These are phyloP conservation scores for Gaertneriomyces sp. DNA, from an alignment of 192 early-diverging fungal species.

Conservation along the genomic window DNA sequence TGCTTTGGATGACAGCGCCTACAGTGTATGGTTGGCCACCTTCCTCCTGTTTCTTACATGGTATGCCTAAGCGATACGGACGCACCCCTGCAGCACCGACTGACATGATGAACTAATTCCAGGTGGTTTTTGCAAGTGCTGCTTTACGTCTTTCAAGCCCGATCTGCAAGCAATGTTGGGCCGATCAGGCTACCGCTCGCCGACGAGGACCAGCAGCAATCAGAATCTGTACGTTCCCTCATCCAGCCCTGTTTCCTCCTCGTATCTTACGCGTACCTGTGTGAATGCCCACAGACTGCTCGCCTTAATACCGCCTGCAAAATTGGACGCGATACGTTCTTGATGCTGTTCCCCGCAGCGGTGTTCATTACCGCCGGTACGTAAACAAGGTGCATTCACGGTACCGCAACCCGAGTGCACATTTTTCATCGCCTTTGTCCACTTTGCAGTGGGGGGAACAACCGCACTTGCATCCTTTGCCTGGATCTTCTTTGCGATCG, in stretches of 20 bases:
- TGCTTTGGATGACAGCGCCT: conserved; percentile 4
- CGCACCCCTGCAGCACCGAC: too few relatives aligned
- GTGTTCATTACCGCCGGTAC: conserved; percentile 8
- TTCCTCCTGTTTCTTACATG: background rate
- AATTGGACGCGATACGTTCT: conserved; percentile 5
- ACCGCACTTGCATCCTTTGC: conserved; percentile 1
- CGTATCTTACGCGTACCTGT: too few relatives aligned
- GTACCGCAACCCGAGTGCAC: background rate
- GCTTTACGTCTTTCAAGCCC: too few relatives aligned
- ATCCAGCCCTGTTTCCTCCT: too few relatives aligned
- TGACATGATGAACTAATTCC: too few relatives aligned
- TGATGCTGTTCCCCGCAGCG: conserved; percentile 16
- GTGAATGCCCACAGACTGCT: too few relatives aligned
- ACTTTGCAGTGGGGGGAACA: background rate
- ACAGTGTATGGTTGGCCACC: background rate
- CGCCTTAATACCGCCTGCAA: background rate
- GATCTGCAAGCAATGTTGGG: too few relatives aligned
- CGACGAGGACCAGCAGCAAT: too few relatives aligned
- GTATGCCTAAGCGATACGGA: background rate
- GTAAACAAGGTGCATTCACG: background rate
- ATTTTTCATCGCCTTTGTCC: background rate
- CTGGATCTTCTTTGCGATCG: conserved; percentile 10
- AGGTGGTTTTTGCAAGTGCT: too few relatives aligned
- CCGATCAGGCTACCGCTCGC: too few relatives aligned
- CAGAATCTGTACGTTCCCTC: too few relatives aligned